Evolutionary conservation across 2,329 filamentous ascomycete genomes (phyloP).

Genomic region (Hypoxylon sp.): DNA sequence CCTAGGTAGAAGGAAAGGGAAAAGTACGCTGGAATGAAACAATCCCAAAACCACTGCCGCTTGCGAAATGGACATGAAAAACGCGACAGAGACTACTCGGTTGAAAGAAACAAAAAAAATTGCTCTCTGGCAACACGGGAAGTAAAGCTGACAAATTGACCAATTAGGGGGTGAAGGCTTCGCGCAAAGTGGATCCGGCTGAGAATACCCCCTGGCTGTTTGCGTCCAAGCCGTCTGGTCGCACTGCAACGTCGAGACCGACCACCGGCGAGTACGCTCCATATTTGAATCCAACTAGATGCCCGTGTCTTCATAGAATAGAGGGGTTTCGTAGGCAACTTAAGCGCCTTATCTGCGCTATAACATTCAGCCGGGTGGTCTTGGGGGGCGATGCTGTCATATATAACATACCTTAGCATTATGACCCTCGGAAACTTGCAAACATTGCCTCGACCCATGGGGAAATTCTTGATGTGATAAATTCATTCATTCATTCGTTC

Average conservation of each 20-base stretch:
- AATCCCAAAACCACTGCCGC: constrained; percentile 12
- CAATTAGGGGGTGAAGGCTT: constrained; percentile 24
- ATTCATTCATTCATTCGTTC: constrained; percentile 1
- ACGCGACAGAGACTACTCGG: neutral
- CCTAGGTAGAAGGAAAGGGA: no score
- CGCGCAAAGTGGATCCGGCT: constrained; percentile 13
- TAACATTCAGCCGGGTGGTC: no score
- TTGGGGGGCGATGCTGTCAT: no score
- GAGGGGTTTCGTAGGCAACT: no score
- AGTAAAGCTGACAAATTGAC: constrained; percentile 15
- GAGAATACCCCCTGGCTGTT: constrained; percentile 10
- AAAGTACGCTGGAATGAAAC: constrained; percentile 18
- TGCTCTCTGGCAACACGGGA: neutral
- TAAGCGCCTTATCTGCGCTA: no score
- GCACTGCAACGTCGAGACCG: no score
- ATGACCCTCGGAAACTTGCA: no score
- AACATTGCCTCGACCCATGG: no score
- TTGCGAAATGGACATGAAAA: constrained; percentile 8
- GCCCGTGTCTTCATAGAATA: no score
- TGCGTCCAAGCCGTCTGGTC: constrained; percentile 13
- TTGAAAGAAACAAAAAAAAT: neutral
- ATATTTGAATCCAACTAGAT: no score
- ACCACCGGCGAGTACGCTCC: no score
- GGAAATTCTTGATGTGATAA: neutral
- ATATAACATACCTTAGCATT: no score